Evolutionary conservation across 345 rosid genomes (phyloP).

Genomic region (Eucalyptus urophylla): DNA sequence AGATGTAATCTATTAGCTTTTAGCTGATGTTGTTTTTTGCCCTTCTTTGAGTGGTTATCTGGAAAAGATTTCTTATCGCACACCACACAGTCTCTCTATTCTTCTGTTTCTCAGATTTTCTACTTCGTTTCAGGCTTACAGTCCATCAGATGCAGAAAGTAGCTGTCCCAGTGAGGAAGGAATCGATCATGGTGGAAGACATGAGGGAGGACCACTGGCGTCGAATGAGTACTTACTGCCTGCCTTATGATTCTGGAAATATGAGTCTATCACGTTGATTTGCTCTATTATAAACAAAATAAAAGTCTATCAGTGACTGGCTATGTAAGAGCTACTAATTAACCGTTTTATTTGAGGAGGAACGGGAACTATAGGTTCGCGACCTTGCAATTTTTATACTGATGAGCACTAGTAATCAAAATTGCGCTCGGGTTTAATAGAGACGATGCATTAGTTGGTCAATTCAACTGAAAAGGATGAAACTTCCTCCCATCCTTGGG

Average conservation of each 20-base stretch:
- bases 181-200: neutral
- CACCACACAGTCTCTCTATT: neutral
- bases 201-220: neutral
- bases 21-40: neutral
- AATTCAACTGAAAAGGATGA: neutral
- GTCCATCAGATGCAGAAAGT: neutral
- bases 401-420: neutral
- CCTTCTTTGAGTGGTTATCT: neutral
- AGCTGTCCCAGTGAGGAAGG: constrained; percentile 8
- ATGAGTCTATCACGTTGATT: neutral
- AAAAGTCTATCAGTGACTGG: neutral
- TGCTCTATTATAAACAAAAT: neutral
- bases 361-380: neutral
- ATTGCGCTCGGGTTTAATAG: neutral
- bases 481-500: neutral
- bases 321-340: neutral
- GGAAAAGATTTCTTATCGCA: neutral
- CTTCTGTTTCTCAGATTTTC: neutral
- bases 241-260: neutral
- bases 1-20: neutral
- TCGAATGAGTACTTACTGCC: constrained; percentile 33
- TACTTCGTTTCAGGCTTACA: constrained; percentile 11
- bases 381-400: neutral
- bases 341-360: neutral
- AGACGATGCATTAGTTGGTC: neutral